Evolutionary conservation across 129 eudicot genomes (phyloP).

Genomic region (Lactuca saligna): DNA sequence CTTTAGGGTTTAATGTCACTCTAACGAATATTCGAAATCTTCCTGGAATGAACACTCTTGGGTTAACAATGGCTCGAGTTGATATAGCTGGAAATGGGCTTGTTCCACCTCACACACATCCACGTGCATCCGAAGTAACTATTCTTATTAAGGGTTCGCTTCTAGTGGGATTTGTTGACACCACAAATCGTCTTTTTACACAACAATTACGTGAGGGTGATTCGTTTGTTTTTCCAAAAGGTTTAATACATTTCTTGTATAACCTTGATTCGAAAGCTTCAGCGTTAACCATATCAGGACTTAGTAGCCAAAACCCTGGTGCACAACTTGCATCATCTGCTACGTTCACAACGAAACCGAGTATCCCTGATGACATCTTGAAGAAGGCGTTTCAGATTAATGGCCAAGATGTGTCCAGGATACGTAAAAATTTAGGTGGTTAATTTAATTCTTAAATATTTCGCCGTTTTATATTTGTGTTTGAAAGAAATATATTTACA

Average conservation of each 20-base stretch:
- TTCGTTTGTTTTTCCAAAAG: conserved; percentile 71
- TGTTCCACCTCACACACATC: conserved; percentile 83
- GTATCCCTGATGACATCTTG: conserved; percentile 62
- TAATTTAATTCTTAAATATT: conserved; percentile 7
- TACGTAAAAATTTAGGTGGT: conserved; percentile 66
- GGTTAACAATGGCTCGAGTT: conserved; percentile 71
- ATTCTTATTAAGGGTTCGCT: conserved; percentile 58
- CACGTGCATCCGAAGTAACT: conserved; percentile 83
- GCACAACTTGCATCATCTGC: conserved; percentile 72
- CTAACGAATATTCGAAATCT: conserved; percentile 52
- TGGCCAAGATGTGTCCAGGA: conserved; percentile 63
- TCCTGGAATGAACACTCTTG: conserved; percentile 77
- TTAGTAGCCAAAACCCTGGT: conserved; percentile 80
- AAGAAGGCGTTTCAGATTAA: conserved; percentile 56
- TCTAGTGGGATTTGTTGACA: conserved; percentile 79
- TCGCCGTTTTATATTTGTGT: background rate
- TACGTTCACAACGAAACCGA: conserved; percentile 60
- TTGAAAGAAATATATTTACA: background rate
- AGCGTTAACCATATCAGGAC: conserved; percentile 66
- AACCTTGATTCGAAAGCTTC: conserved; percentile 46
- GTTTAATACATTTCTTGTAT: conserved; percentile 64
- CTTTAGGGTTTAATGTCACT: conserved; percentile 65
- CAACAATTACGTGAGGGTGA: conserved; percentile 68
- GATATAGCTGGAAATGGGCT: conserved; percentile 73
- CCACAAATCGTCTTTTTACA: conserved; percentile 54